Evolutionary conservation across 139 green algal species (phyloP), one percentile per base, ranked within the genome.

Genomic region (Auxenochlorella pyrenoidosa): DNA sequence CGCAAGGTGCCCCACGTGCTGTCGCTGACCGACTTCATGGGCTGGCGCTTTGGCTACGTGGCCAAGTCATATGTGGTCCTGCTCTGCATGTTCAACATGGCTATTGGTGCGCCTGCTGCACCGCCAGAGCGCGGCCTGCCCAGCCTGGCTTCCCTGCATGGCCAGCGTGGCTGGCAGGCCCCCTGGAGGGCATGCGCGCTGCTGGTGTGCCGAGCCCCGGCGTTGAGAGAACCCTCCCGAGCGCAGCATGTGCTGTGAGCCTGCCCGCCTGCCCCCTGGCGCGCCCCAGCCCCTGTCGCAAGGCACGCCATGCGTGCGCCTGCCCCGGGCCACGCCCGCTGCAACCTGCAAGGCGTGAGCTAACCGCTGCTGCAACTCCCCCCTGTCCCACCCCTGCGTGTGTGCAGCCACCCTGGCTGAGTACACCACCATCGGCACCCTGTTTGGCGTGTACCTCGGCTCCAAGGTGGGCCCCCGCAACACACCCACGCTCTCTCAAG

Each of bases 1-100:
- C 72, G n/a, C 75, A 86, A 86, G n/a, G 59, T 95, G 66, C 92
- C 92, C 0, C 66, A 94, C 72, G 91, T 97, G 26, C 75, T 93
- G 38, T 95, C 92, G n/a, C 86, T 97, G 22, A 90, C 92, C 0
- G 94, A 97, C 89, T 97, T 92, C 51, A 90, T 93, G 28, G 89
- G 91, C 43, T 93, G 92, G 91, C 91, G 94, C 10, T 97, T 89
- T 60, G 94, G 94, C 21, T 88, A 79, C 18, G 75, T 92, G 12
- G 89, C 93, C 21, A 88, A 94, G 72, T 87, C 89, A 5, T 90
- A 93, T 28, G 90, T 96, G 2, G 86, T 91, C 0, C 58, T 92
- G 22, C 79, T 98, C 34, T 86, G 79, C 28, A 41, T 97, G 24
- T 93, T 97, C 89, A 97, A 97, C 91, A 94, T 96, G 93, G 90